Conservation (phyloP, 805 yeast genomes). For the Geotrichum ghanense region DNA sequence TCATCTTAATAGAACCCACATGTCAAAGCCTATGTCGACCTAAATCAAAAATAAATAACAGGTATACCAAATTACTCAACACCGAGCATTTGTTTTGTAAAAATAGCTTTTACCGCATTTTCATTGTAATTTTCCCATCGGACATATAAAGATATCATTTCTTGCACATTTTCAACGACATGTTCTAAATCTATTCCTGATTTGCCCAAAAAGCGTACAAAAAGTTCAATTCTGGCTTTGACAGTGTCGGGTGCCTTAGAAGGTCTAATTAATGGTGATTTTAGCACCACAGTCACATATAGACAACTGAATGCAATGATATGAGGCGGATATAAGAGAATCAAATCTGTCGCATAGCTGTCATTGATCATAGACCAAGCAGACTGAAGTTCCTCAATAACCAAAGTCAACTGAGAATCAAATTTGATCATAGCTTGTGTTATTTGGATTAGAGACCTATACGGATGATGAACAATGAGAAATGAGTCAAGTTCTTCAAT, state of each 20-base stretch:
- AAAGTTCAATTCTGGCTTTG: constrained; percentile 38
- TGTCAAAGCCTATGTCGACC: too few relatives aligned
- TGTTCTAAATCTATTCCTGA: constrained; percentile 70
- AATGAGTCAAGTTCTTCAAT: constrained; percentile 63
- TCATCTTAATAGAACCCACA: too few relatives aligned
- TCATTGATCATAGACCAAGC: constrained; percentile 89
- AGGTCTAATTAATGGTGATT: constrained; percentile 24
- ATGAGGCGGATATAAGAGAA: constrained; percentile 79
- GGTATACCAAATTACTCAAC: too few relatives aligned
- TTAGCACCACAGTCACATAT: constrained; percentile 61
- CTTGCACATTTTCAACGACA: constrained; percentile 75
- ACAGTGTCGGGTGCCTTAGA: constrained; percentile 25
- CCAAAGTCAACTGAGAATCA: constrained; percentile 30
- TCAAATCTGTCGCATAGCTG: constrained; percentile 78
- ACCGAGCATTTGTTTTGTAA: too few relatives aligned
- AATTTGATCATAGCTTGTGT: constrained; percentile 42
- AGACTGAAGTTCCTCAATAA: constrained; percentile 54
- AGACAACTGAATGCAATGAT: constrained; percentile 71
- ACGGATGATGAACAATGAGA: constrained; percentile 32
- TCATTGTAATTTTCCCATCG: constrained; percentile 80
- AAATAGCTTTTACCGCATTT: too few relatives aligned
- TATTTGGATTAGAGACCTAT: constrained; percentile 26
- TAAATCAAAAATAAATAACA: too few relatives aligned
- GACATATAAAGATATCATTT: constrained; percentile 67
- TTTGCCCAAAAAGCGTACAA: constrained; percentile 57